A percentile compares a stretch with the other conserved stretches of the same genome.
These are phyloP conservation scores for Agrocybe chaxingu DNA, from an alignment of 768 basidiomycete genomes.

Conservation along the genomic window DNA sequence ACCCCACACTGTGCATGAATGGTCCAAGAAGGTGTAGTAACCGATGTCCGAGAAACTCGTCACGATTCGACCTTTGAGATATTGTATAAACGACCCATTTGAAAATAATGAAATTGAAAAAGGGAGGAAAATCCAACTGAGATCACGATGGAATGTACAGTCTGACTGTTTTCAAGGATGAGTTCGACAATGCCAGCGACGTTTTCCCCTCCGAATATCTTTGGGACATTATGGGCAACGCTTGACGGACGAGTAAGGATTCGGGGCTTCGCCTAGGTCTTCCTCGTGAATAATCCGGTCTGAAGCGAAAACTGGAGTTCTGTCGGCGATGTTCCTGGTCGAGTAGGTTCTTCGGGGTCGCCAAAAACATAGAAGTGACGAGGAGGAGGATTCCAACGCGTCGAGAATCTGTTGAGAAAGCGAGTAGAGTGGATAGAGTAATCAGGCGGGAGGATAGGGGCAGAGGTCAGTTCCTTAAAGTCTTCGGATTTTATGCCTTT, in stretches of 20 bases:
- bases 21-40: conserved; percentile 8
- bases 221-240: conserved; percentile 9
- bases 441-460: too few relatives aligned
- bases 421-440: too few relatives aligned
- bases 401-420: too few relatives aligned
- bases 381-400: not conserved
- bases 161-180: conserved; percentile 12
- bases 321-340: not conserved
- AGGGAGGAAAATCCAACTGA: conserved; percentile 27
- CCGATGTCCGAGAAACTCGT: conserved; percentile 7
- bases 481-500: too few relatives aligned
- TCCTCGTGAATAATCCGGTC: conserved; percentile 5
- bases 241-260: conserved; percentile 13
- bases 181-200: conserved; percentile 14
- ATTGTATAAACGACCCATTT: not conserved
- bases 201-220: conserved; percentile 18
- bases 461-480: too few relatives aligned
- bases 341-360: conserved; percentile 4
- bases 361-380: conserved; percentile 10
- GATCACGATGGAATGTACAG: conserved; percentile 31
- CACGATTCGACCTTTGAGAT: conserved; percentile 10
- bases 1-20: conserved; percentile 5
- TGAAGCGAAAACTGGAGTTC: conserved; percentile 7
- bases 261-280: conserved; percentile 16
- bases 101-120: not conserved